phyloP scores from a whole-genome alignment of 305 asterid genomes.

The Fraxinus platypoda region DNA sequence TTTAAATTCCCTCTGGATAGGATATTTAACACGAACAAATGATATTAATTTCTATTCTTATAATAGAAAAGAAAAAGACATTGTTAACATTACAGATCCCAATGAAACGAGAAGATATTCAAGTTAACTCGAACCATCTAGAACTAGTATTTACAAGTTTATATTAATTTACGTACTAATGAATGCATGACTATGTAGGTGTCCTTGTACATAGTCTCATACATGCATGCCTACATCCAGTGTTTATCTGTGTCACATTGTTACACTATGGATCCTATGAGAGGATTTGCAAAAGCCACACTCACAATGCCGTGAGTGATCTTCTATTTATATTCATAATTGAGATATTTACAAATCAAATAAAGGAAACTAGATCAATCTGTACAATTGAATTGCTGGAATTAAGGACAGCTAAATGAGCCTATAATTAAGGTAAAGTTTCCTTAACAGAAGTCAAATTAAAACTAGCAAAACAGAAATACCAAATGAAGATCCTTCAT shows the following conservation, averaged over 20 bases:
- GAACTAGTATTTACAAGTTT: not conserved
- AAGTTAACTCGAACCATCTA: no score
- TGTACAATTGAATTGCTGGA: no score
- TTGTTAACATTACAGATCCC: no score
- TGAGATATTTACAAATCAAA: no score
- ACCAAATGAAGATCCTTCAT: not conserved
- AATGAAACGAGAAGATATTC: no score
- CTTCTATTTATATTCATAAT: no score
- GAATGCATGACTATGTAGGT: not conserved
- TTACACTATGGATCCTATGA: not conserved
- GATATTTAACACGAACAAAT: not conserved
- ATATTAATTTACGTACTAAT: conserved; percentile 1
- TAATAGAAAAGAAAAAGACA: not conserved
- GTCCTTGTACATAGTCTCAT: not conserved
- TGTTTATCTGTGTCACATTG: not conserved
- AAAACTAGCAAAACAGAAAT: not conserved
- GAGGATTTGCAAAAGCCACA: no score
- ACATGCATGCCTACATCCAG: not conserved
- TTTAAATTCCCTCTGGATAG: no score
- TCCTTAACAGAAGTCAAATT: not conserved
- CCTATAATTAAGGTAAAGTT: no score
- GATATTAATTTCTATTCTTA: not conserved
- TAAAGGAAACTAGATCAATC: no score
- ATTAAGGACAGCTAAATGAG: no score
- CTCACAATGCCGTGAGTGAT: no score